Evolutionary conservation across 257 asterid species (phyloP).

Genomic region (Avicennia marina): DNA sequence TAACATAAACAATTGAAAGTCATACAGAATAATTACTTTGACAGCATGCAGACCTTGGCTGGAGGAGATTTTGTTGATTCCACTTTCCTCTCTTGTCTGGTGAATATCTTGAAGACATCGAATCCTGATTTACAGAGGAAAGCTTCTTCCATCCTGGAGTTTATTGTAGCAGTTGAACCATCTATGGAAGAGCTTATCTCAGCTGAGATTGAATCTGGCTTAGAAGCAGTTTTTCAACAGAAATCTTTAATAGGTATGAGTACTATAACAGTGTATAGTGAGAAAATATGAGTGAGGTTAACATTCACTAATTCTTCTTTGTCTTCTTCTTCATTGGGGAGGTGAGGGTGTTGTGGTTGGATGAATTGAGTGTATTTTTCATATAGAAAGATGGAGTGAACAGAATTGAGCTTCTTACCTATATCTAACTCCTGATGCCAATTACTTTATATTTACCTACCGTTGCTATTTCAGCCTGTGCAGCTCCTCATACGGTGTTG

Average conservation of each 20-base stretch:
- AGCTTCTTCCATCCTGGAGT: slow-evolving; percentile 77
- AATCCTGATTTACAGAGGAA: slow-evolving; percentile 60
- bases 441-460: too few relatives aligned
- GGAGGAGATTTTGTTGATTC: slow-evolving; percentile 45
- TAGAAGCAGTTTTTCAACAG: slow-evolving; percentile 55
- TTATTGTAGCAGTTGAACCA: slow-evolving; percentile 33
- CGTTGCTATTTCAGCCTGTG: too few relatives aligned
- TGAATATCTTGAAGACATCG: slow-evolving; percentile 59
- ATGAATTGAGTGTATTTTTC: too few relatives aligned
- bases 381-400: too few relatives aligned
- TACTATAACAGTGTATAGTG: not conserved
- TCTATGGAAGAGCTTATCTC: slow-evolving; percentile 41
- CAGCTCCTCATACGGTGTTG: too few relatives aligned
- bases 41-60: slow-evolving; percentile 36
- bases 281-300: not conserved
- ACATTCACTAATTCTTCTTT: not conserved
- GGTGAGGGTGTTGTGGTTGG: too few relatives aligned
- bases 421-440: too few relatives aligned
- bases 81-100: slow-evolving; percentile 46
- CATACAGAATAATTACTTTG: slow-evolving; percentile 21
- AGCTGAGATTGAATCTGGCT: slow-evolving; percentile 50
- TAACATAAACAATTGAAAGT: not conserved
- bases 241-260: slow-evolving; percentile 50
- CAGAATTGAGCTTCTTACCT: too few relatives aligned
- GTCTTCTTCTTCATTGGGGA: not conserved